Evolutionary conservation across 345 rosid species (phyloP).

Genomic region (Sisymbrium altissimum): DNA sequence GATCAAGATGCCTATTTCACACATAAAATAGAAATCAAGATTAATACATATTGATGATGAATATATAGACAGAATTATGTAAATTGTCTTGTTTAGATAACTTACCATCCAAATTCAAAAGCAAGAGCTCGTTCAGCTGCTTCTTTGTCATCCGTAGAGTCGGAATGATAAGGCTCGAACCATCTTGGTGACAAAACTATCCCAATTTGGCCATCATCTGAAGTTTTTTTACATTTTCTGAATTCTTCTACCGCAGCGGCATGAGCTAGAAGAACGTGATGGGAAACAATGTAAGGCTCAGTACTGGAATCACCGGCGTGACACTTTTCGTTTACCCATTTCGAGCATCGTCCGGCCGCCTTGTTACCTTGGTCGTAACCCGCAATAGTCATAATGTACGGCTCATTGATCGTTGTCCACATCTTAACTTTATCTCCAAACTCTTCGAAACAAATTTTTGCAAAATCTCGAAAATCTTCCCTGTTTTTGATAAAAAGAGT

Average conservation of each 20-base stretch:
- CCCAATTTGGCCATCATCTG: constrained; percentile 28
- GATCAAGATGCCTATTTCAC: constrained; percentile 35
- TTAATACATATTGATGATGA: background rate
- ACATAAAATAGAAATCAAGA: background rate
- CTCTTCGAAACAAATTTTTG: constrained; percentile 38
- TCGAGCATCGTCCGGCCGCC: constrained; percentile 41
- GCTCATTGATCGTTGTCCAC: constrained; percentile 56
- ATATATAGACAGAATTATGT: background rate
- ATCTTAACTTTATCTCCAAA: constrained; percentile 53
- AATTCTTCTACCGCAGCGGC: constrained; percentile 39
- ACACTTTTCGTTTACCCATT: constrained; percentile 30
- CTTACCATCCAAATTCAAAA: constrained; percentile 31
- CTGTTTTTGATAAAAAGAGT: constrained; percentile 15
- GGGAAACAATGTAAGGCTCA: constrained; percentile 37
- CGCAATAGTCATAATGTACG: constrained; percentile 28
- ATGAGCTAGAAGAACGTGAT: constrained; percentile 37
- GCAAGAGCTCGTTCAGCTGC: constrained; percentile 32
- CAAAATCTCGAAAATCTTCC: constrained; percentile 44
- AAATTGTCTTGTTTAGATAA: background rate
- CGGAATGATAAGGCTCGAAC: constrained; percentile 34
- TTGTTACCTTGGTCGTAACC: constrained; percentile 37
- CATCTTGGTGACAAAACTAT: constrained; percentile 36
- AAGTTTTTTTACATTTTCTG: constrained; percentile 22
- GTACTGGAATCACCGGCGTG: constrained; percentile 32
- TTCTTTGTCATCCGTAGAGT: constrained; percentile 21